Conservation (phyloP, 805 yeast genomes). For the Yarrowia sp. region DNA sequence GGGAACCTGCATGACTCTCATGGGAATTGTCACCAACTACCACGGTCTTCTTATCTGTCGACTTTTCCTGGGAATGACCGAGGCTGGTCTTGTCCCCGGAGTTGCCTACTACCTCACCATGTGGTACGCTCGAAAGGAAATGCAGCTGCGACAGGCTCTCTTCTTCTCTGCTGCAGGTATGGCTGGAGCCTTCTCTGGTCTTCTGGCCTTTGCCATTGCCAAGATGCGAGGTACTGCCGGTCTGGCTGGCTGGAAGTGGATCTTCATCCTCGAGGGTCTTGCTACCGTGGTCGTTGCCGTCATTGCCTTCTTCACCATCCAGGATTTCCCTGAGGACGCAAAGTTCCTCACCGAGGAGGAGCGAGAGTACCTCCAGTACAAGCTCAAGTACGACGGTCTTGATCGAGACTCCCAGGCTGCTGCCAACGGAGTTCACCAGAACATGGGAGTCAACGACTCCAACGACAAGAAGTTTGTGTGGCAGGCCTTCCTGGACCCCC, state of each 20-base stretch:
- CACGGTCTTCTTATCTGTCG: slow-evolving; percentile 39
- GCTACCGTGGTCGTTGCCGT: slow-evolving; percentile 38
- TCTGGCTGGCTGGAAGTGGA: slow-evolving; percentile 50
- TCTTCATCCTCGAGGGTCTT: slow-evolving; percentile 50
- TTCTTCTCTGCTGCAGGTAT: slow-evolving; percentile 36
- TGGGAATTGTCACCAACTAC: slow-evolving; percentile 38
- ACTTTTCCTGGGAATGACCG: slow-evolving; percentile 43
- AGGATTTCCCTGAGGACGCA: slow-evolving; percentile 56
- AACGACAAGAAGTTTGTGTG: slow-evolving; percentile 45
- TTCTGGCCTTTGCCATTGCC: slow-evolving; percentile 43
- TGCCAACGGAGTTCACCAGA: slow-evolving; percentile 42
- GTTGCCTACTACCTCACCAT: slow-evolving; percentile 36
- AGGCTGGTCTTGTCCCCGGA: slow-evolving; percentile 48
- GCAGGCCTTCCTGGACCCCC: slow-evolving; percentile 49
- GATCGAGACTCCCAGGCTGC: slow-evolving; percentile 17
- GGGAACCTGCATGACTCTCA: slow-evolving; percentile 39
- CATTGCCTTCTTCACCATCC: slow-evolving; percentile 38
- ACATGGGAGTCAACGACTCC: slow-evolving; percentile 36
- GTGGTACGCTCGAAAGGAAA: slow-evolving; percentile 41
- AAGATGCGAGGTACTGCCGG: slow-evolving; percentile 41
- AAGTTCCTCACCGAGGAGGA: slow-evolving; percentile 45
- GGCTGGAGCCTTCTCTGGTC: slow-evolving; percentile 55
- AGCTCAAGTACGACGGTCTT: slow-evolving; percentile 13
- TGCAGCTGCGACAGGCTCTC: slow-evolving; percentile 41
- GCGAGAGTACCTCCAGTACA: slow-evolving; percentile 41